Conservation (phyloP, 2,329 filamentous ascomycete species). For the Cytospora piceae region DNA sequence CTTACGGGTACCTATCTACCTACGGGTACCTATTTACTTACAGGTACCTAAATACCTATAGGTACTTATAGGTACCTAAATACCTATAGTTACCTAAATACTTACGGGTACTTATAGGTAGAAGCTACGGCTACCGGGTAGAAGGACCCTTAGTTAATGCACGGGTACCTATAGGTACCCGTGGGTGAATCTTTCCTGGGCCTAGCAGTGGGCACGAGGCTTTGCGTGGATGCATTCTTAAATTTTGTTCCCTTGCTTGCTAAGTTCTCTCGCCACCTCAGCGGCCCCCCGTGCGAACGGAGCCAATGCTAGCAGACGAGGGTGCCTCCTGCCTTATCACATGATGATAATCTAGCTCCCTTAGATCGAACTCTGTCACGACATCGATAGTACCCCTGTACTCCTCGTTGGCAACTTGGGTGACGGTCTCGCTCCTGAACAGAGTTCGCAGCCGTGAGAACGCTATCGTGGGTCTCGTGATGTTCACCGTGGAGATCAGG, state of each 20-base stretch:
- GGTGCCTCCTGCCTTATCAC: background rate
- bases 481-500: background rate
- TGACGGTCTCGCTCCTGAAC: background rate
- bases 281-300: no score
- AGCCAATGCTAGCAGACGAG: background rate
- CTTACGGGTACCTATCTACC: background rate
- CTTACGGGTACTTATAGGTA: no score
- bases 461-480: background rate
- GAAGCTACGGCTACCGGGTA: no score
- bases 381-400: background rate
- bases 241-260: no score
- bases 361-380: background rate
- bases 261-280: no score
- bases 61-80: background rate
- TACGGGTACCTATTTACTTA: background rate
- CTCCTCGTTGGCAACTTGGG: background rate
- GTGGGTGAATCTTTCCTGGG: background rate
- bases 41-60: background rate
- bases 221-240: no score
- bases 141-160: no score
- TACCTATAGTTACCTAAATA: no score
- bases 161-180: background rate
- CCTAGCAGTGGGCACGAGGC: no score
- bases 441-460: background rate
- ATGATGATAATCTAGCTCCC: background rate